These are phyloP conservation scores for Suhomyces panamericanus DNA, from an alignment of 1,139 yeast species.

Conservation along the genomic window DNA sequence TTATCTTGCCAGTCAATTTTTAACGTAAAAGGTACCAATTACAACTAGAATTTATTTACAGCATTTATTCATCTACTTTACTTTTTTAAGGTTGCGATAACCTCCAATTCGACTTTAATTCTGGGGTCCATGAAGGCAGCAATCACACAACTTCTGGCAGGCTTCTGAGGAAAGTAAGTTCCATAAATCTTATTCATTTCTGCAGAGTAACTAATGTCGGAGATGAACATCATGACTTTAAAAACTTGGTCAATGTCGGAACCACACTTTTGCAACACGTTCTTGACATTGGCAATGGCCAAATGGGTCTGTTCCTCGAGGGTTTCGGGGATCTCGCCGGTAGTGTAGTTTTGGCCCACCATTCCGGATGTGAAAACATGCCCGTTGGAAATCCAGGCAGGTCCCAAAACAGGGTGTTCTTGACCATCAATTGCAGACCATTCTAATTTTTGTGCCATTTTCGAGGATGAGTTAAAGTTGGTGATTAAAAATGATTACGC, in stretches of 20 bases:
- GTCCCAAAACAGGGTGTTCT: constrained; percentile 39
- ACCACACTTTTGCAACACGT: constrained; percentile 48
- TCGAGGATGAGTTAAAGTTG: background rate
- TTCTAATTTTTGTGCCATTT: constrained; percentile 32
- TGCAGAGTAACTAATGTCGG: constrained; percentile 45
- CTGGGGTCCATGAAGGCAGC: constrained; percentile 39
- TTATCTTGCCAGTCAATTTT: no score
- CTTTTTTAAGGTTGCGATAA: constrained; percentile 26
- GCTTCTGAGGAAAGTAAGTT: constrained; percentile 47
- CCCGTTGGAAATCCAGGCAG: constrained; percentile 51
- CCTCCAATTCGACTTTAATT: constrained; percentile 38
- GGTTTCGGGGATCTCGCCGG: constrained; percentile 41
- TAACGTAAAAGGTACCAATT: no score
- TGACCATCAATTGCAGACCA: constrained; percentile 43
- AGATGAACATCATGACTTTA: constrained; percentile 54
- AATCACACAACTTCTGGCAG: constrained; percentile 55
- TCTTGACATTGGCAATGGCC: constrained; percentile 46
- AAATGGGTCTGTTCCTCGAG: constrained; percentile 47
- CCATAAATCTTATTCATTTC: constrained; percentile 50
- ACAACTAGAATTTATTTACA: background rate
- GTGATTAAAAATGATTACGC: background rate
- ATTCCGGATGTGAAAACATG: constrained; percentile 51
- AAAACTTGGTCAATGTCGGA: constrained; percentile 50
- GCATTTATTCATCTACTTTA: background rate
- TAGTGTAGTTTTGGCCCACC: constrained; percentile 32